A percentile compares a stretch with the other conserved stretches of the same genome.
phyloP scores from a whole-genome alignment of 768 basidiomycete genomes.

The Boletus tylopilopsis region DNA sequence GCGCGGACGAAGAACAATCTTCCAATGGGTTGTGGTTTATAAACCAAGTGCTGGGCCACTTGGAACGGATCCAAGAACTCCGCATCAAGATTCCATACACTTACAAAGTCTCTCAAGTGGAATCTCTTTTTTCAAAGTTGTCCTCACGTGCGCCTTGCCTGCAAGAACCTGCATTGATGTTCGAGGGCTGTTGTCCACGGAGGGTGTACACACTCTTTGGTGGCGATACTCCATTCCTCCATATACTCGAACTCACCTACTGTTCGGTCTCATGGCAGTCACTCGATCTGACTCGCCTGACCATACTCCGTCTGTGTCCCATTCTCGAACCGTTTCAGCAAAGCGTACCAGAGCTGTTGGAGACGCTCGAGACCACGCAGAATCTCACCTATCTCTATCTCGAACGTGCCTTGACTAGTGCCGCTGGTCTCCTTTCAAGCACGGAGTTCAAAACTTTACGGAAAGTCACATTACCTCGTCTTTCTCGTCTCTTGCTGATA shows the following conservation, averaged over 20 bases:
- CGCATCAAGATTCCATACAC: background rate
- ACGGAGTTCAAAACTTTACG: background rate
- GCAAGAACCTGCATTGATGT: background rate
- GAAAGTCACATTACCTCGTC: background rate
- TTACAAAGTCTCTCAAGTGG: too few species aligned
- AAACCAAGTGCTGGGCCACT: background rate
- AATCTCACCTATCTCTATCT: constrained; percentile 32
- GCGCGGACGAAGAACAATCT: too few species aligned
- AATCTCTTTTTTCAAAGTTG: background rate
- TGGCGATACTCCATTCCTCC: background rate
- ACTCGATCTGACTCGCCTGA: constrained; percentile 23
- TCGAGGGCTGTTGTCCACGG: too few species aligned
- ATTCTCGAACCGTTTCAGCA: constrained; percentile 22
- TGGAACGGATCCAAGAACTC: background rate
- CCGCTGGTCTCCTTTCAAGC: background rate
- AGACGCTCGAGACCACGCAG: constrained; percentile 32
- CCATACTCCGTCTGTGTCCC: constrained; percentile 32
- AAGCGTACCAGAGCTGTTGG: constrained; percentile 23
- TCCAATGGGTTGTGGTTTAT: background rate
- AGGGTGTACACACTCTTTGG: background rate
- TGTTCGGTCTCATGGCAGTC: background rate
- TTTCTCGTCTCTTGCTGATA: background rate
- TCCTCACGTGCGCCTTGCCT: background rate
- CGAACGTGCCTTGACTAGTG: constrained; percentile 26
- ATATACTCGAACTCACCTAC: background rate